These are phyloP conservation scores for Zizania palustris DNA, from an alignment of 202 grass and related monocot species.

Conservation along the genomic window DNA sequence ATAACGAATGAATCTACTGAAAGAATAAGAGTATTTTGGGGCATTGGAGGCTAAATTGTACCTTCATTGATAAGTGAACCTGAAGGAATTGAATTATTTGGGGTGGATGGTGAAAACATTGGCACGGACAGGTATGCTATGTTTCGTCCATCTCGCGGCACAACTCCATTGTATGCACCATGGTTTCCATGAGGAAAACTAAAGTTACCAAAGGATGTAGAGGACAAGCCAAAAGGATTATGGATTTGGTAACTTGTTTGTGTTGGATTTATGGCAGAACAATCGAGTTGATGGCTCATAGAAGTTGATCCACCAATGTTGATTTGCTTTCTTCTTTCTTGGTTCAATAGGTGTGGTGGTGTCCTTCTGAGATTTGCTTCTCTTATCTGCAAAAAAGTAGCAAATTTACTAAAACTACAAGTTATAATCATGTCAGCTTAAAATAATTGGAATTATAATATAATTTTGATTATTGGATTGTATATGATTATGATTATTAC, in stretches of 20 bases:
- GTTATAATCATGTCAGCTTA: not conserved
- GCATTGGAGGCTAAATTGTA: not conserved
- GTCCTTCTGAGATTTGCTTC: constrained; percentile 8
- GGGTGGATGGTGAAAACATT: not conserved
- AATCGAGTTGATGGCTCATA: not conserved
- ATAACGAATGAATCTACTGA: too few species aligned
- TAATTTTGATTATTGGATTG: too few species aligned
- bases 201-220: not conserved
- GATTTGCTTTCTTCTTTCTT: not conserved
- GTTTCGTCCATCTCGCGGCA: not conserved
- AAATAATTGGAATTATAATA: not conserved
- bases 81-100: not conserved
- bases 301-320: not conserved
- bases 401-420: not conserved
- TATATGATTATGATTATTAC: too few species aligned
- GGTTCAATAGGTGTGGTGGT: constrained; percentile 9
- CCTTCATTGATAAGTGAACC: not conserved
- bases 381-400: constrained; percentile 18
- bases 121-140: constrained; percentile 1
- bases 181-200: constrained; percentile 4
- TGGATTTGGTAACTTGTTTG: not conserved
- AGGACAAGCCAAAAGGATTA: too few species aligned
- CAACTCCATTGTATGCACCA: not conserved
- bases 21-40: not conserved
- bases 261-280: not conserved